A percentile compares a stretch with the other conserved stretches of the same genome.
Conservation (phyloP, 306 rosid species). For the Vicia sativa region DNA sequence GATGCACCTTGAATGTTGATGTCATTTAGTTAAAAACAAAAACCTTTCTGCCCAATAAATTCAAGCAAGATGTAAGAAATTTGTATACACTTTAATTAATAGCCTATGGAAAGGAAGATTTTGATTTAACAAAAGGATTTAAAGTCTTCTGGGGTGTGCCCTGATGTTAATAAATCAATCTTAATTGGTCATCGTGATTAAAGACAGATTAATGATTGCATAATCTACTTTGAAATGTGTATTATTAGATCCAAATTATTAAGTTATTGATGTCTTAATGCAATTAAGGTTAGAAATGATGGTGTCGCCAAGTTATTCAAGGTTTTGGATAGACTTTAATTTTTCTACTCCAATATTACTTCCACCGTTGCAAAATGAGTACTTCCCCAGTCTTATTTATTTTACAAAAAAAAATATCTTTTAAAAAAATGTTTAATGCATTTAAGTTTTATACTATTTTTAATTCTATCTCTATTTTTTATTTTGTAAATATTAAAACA, state of each 20-base stretch:
- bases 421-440: too few species aligned
- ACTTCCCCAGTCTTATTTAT: too few species aligned
- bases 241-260: constrained; percentile 16
- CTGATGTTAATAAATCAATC: not conserved
- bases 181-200: constrained; percentile 31
- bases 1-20: constrained; percentile 45
- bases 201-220: constrained; percentile 26
- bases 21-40: constrained; percentile 42
- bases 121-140: constrained; percentile 32
- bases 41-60: constrained; percentile 36
- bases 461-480: too few species aligned
- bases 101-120: constrained; percentile 1
- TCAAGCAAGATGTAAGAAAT: constrained; percentile 38
- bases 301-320: constrained; percentile 18
- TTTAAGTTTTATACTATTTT: too few species aligned
- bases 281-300: constrained; percentile 26
- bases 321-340: not conserved
- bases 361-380: too few species aligned
- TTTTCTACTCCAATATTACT: too few species aligned
- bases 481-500: too few species aligned
- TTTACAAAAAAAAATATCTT: too few species aligned
- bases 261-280: constrained; percentile 24
- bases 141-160: not conserved
- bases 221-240: constrained; percentile 32
- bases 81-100: constrained; percentile 26